Evolutionary conservation across 495 filamentous ascomycete species (phyloP).

Genomic region (Neurospora sp.): DNA sequence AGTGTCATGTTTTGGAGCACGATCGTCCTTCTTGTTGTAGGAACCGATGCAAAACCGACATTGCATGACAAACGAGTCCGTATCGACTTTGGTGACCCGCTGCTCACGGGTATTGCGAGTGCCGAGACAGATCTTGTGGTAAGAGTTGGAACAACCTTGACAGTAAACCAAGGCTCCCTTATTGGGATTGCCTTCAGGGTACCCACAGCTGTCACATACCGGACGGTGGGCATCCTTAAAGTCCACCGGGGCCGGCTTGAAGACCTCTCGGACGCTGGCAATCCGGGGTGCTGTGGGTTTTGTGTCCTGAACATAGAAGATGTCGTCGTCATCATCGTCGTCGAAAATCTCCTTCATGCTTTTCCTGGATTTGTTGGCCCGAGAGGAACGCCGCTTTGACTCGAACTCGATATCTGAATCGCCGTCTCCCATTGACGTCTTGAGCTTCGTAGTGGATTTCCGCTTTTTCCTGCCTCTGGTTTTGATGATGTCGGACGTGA

Average conservation of each 20-base stretch:
- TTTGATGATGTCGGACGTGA: conserved; percentile 30
- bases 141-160: conserved; percentile 78
- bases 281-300: conserved; percentile 39
- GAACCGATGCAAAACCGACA: conserved; percentile 73
- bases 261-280: conserved; percentile 58
- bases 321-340: conserved; percentile 45
- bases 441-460: background rate
- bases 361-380: conserved; percentile 32
- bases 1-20: conserved; percentile 54
- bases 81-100: conserved; percentile 80
- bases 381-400: conserved; percentile 40
- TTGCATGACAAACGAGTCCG: conserved; percentile 75
- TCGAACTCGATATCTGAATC: conserved; percentile 38
- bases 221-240: conserved; percentile 60
- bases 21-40: conserved; percentile 53
- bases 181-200: conserved; percentile 35
- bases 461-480: conserved; percentile 5
- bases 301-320: conserved; percentile 49
- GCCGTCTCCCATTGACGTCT: background rate
- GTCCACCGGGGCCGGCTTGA: conserved; percentile 43
- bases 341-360: conserved; percentile 54
- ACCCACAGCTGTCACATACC: conserved; percentile 61
- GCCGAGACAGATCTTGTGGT: conserved; percentile 75
- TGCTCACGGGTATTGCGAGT: conserved; percentile 65
- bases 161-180: conserved; percentile 68